Evolutionary conservation across 345 rosid genomes (phyloP).

Genomic region (Ailanthus altissimus): DNA sequence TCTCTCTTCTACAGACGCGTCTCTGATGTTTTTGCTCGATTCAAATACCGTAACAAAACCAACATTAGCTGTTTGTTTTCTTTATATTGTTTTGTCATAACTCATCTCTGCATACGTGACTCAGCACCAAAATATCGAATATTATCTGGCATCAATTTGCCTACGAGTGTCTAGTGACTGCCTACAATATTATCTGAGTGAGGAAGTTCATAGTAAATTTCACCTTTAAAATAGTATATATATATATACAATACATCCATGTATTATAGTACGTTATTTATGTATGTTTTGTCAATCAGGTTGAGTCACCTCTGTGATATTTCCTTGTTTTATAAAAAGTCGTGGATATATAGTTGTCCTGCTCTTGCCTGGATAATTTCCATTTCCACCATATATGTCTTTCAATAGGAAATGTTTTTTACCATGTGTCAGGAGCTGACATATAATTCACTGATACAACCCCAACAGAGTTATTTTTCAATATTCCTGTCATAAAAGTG

Average conservation of each 20-base stretch:
- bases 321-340: not conserved
- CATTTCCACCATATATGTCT: not conserved
- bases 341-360: not conserved
- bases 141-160: not conserved
- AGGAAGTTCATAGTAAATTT: too few species aligned
- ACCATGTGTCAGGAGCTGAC: not conserved
- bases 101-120: not conserved
- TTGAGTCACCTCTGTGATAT: conserved; percentile 2
- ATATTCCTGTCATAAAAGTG: not conserved
- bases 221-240: too few species aligned
- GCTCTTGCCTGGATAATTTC: too few species aligned
- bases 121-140: conserved; percentile 5
- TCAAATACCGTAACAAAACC: not conserved
- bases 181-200: too few species aligned
- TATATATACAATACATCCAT: too few species aligned
- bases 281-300: not conserved
- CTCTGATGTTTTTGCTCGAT: not conserved
- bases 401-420: not conserved
- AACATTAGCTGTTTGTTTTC: not conserved
- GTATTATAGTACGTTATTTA: not conserved
- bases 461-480: not conserved
- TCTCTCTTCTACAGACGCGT: not conserved
- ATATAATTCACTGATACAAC: not conserved
- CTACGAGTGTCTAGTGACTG: too few species aligned
- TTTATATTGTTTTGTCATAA: too few species aligned